Evolutionary conservation across 352 stramenopile species (phyloP).

Genomic region (Globisporangium acanthophoron): DNA sequence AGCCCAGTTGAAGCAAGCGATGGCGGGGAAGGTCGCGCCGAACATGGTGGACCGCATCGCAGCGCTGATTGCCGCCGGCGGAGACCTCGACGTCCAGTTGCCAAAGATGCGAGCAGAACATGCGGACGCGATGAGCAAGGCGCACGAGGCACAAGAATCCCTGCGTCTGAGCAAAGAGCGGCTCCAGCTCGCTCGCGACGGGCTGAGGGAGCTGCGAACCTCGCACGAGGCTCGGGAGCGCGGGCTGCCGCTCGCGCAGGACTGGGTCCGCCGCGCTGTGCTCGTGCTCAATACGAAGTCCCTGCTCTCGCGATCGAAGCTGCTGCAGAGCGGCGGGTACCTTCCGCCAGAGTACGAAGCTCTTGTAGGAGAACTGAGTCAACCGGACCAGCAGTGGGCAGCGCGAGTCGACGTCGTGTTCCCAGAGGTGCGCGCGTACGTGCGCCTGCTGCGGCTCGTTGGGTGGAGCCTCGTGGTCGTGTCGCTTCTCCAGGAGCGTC

Average conservation of each 20-base stretch:
- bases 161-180: conserved; percentile 62
- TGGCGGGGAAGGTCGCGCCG: conserved; percentile 15
- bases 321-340: conserved; percentile 26
- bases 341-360: conserved; percentile 42
- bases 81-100: conserved; percentile 63
- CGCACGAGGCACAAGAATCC: conserved; percentile 58
- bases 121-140: conserved; percentile 61
- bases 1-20: background rate
- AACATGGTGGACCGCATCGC: conserved; percentile 56
- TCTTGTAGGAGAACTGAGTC: conserved; percentile 26
- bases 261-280: conserved; percentile 49
- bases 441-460: conserved; percentile 56
- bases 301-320: conserved; percentile 26
- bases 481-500: conserved; percentile 68
- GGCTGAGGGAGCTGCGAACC: conserved; percentile 51
- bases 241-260: conserved; percentile 47
- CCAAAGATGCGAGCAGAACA: conserved; percentile 69
- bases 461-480: conserved; percentile 74
- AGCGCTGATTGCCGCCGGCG: conserved; percentile 49
- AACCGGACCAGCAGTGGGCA: conserved; percentile 2
- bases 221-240: conserved; percentile 63
- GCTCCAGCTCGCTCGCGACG: conserved; percentile 39
- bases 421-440: conserved; percentile 56
- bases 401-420: conserved; percentile 60
- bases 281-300: conserved; percentile 45